Evolutionary conservation across 1,139 yeast species (phyloP).

Genomic region (Citeromyces hawaiiensis): DNA sequence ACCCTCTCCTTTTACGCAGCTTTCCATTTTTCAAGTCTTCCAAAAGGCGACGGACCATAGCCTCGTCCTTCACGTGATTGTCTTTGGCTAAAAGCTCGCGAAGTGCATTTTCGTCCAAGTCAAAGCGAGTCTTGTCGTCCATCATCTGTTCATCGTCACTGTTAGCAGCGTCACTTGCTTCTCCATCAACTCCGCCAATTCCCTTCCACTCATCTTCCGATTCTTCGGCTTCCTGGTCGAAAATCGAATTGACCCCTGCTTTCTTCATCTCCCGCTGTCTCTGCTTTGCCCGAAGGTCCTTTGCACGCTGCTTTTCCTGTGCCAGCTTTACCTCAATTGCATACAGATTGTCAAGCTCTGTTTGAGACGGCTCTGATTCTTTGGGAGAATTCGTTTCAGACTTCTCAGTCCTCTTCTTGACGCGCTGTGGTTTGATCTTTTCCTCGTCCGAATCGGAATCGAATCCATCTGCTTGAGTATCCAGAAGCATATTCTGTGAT

Average conservation of each 20-base stretch:
- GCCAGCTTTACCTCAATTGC: slow-evolving; percentile 8
- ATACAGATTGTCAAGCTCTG: slow-evolving; percentile 4
- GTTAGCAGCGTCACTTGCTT: slow-evolving; percentile 47
- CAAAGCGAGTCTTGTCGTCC: slow-evolving; percentile 54
- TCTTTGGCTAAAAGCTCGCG: slow-evolving; percentile 52
- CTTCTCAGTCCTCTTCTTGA: background rate
- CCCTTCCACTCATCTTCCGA: slow-evolving; percentile 97
- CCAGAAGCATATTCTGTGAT: slow-evolving; percentile 15
- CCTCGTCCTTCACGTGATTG: slow-evolving; percentile 55
- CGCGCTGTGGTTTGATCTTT: slow-evolving; percentile 1
- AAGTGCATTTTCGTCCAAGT: slow-evolving; percentile 46
- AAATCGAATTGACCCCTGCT: slow-evolving; percentile 35
- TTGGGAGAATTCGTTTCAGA: background rate
- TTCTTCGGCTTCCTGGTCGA: slow-evolving; percentile 87
- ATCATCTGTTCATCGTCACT: slow-evolving; percentile 76
- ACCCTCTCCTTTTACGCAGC: slow-evolving; percentile 40
- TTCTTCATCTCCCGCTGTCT: slow-evolving; percentile 35
- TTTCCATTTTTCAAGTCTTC: slow-evolving; percentile 80
- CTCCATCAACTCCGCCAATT: slow-evolving; percentile 74
- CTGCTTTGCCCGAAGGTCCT: slow-evolving; percentile 18
- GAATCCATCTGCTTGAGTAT: slow-evolving; percentile 12
- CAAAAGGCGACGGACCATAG: slow-evolving; percentile 58
- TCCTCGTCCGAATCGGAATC: slow-evolving; percentile 1
- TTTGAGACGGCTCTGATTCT: slow-evolving; percentile 9
- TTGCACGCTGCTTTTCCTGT: slow-evolving; percentile 12